Base-by-base conservation (phyloP, 2,329 filamentous ascomycete genomes). In the Colletotrichum sp. region DNA sequence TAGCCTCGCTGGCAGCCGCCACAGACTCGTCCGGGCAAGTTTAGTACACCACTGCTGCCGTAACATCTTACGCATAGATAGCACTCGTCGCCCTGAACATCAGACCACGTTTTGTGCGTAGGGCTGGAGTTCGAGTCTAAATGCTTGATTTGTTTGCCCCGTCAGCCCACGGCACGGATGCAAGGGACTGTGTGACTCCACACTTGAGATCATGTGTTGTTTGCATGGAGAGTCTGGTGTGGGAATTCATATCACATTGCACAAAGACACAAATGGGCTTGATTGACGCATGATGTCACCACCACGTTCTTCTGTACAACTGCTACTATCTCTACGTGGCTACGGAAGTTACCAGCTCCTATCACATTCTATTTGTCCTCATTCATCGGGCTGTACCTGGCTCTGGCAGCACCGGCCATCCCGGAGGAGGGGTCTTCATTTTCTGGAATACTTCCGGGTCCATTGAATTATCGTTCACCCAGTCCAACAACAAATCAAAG, bases 401-500 rank as follows among this genome's bases (percentile, higher is more conserved):
- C n/a, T 72, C 28, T 8, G 71, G 64, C 10, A 62, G 13, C 12
- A 68, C 64, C 15, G 52, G 71, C 71, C 71, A 72, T 9, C 71
- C 71, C 15, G 52, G 12, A 16, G 71, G 64, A 9, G 71, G 71
- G 6, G 15, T 13, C 36, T 72, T 68, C 64, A 74, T 71, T 9
- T 36, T 24, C 13, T 71, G 65, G 8, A 74, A 74, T 10, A 70
- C 12, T 4, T 65, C 8, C 4, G 67, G 57, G 18, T 64, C 55
- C 70, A 75, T 75, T 18, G 75, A 71, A 26, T 78, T 60, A 55
- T 57, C 36, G n/a, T 77, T 68, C 4, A 75, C 72, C 77, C 78
- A 79, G 13, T 64, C 72, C 22, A 77, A 13, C 22, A 78, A 44
- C 2, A 67, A 76, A 66, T 81, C 80, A 55, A 81, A 82, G 68